Base-by-base conservation (phyloP, 164 flowering plant genomes). In the Cinnamomum chago region DNA sequence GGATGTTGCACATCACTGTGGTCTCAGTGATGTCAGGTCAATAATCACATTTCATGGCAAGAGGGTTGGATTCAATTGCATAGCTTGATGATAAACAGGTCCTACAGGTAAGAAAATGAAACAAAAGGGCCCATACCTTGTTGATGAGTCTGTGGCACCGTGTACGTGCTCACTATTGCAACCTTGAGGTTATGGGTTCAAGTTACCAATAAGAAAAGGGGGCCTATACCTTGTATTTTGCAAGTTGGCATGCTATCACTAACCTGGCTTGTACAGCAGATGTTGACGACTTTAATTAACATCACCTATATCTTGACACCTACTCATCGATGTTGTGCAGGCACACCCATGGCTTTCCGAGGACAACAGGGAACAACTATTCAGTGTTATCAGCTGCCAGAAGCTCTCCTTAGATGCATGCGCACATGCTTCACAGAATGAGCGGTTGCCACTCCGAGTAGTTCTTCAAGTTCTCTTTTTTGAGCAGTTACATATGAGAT, bases 401-500 rank as follows among this genome's bases (percentile, higher is more conserved):
- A 95, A 89, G 82, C 98, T 95, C 58, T 93, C 98, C 17, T 84
- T 95, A 28, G 98, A 95, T 72, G 99, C 99, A 3, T 95, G 99
- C 77, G 86, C 96, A 55, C 98, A 95, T 80, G 99, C 99, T 73
- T 91, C 98, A 23, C 97, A 93, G 74, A 95, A 95, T 25, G 88
- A 84, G 51, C 85, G 96, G 77, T 72, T 95, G 58, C 99, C 99
- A 2, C 92, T 95, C 35, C 81, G 99, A 75, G 77, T 92, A 13
- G 78, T 93, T 72, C 91, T 95, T 64, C 98, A 93, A 79, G 99
- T 93, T 67, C 85, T 95, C 22, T 95, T 88, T 85, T 95, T 91
- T 70, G 99, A 95, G 86, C 99, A 95, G 78, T 78, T 93, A 87
- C 97, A 92, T 62, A 71, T 95, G 72, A 86, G 93, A 82, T 86